A percentile compares a stretch with the other conserved stretches of the same genome.
phyloP scores from a whole-genome alignment of 2,329 filamentous ascomycete genomes.

The Cercospora sp. region DNA sequence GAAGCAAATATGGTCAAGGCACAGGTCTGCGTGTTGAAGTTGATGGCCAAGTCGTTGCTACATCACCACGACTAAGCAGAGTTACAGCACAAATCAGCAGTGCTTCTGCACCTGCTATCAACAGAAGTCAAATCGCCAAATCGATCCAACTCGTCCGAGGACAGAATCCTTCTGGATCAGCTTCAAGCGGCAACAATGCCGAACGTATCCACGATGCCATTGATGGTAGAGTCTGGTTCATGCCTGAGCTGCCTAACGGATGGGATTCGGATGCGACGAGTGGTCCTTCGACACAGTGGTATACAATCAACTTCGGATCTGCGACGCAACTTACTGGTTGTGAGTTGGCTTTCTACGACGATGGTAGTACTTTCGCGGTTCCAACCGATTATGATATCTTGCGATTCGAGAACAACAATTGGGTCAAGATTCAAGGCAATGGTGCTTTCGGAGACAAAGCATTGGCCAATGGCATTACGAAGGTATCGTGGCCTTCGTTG shows the following conservation, averaged over 20 bases:
- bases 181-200: conserved; percentile 33
- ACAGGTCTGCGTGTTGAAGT: conserved; percentile 41
- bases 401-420: conserved; percentile 30
- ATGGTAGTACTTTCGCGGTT: conserved; percentile 36
- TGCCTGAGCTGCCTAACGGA: conserved; percentile 42
- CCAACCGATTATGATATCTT: conserved; percentile 38
- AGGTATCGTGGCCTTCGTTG: conserved; percentile 35
- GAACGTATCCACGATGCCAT: conserved; percentile 41
- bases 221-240: conserved; percentile 46
- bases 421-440: conserved; percentile 35
- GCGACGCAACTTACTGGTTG: conserved; percentile 34
- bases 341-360: conserved; percentile 43
- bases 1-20: conserved; percentile 36
- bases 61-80: conserved; percentile 32
- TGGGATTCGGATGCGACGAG: conserved; percentile 40
- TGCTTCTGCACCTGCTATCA: conserved; percentile 32
- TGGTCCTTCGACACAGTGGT: conserved; percentile 39
- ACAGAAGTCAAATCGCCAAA: conserved; percentile 38
- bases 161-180: conserved; percentile 38
- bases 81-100: conserved; percentile 33
- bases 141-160: conserved; percentile 40
- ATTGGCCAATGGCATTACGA: conserved; percentile 43
- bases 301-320: conserved; percentile 41
- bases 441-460: conserved; percentile 19
- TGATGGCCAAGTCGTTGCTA: conserved; percentile 39